Evolutionary conservation across 2,329 filamentous ascomycete species (phyloP), one percentile per base, ranked within the genome.

Genomic region (Hypoxylon sp.): DNA sequence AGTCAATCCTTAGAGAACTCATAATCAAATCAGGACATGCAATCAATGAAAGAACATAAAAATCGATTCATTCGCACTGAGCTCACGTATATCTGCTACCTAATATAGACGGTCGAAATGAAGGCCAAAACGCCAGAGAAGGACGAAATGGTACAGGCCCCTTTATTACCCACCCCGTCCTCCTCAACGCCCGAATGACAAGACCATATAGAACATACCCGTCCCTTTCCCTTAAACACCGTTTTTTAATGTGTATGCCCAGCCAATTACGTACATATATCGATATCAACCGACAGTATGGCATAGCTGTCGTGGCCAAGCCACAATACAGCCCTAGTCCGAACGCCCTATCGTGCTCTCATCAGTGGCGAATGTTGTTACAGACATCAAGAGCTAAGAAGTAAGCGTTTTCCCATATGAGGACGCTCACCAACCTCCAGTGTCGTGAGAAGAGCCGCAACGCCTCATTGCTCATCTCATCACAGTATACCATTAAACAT

Each of bases 221-320:
- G 73, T 59, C 65, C 65, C 72, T 71, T 67, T 64, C 62, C 61
- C 62, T 68, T 67, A 67, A 78, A 77, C 79, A 78, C 79, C 81
- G 73, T 20, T 76, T 81, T 82, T 83, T 81, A 70, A 77, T 81
- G 77, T 79, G 77, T 81, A 76, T 79, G 73, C 74, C 77, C 76
- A 71, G 71, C 78, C 73, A 56, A 66, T 69, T 73, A 75, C 72
- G 69, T 74, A 72, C 68, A 72, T 53, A 65, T 58, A 59, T 68
- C 53, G 67, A 72, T 64, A 68, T 59, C 54, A 61, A 59, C 24
- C 63, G 51, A 49, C 59, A 61, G 24, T 47, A 67, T 53, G 62
- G 62, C 65, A 39, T 63, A 57, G 56, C 65, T 59, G 56, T 59
- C 54, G 47, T 44, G 66, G 65, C 69, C 56, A 13, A 22, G 22